A percentile compares a stretch with the other conserved stretches of the same genome.
phyloP scores from a whole-genome alignment of 805 yeast genomes.

The Blastobotrys americana region DNA sequence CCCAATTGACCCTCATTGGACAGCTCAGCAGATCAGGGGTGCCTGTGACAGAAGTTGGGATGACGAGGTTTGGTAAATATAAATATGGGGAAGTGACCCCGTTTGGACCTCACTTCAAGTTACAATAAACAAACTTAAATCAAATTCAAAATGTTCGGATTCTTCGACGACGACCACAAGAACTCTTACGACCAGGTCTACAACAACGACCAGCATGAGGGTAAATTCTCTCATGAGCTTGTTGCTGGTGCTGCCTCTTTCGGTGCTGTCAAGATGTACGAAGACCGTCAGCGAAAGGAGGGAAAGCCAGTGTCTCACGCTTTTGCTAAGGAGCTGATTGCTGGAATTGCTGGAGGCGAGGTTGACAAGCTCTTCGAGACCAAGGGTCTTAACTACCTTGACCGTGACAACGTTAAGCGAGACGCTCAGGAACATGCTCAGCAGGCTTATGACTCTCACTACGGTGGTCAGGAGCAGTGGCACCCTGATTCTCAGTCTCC shows the following conservation, averaged over 20 bases:
- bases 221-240: conserved; percentile 26
- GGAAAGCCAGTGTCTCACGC: conserved; percentile 26
- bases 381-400: conserved; percentile 26
- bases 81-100: too few species aligned
- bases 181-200: conserved; percentile 9
- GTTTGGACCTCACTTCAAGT: too few species aligned
- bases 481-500: conserved; percentile 18
- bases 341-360: conserved; percentile 27
- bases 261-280: conserved; percentile 25
- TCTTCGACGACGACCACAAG: conserved; percentile 16
- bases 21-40: too few species aligned
- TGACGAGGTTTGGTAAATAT: too few species aligned
- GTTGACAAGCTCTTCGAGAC: conserved; percentile 28
- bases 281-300: conserved; percentile 26
- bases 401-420: conserved; percentile 11
- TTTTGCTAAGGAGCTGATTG: conserved; percentile 26
- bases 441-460: conserved; percentile 24
- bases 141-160: conserved; percentile 19
- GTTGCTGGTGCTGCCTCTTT: conserved; percentile 27
- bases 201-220: conserved; percentile 20
- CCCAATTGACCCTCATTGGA: too few species aligned
- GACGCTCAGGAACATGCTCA: conserved; percentile 22
- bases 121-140: neutral
- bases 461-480: conserved; percentile 23
- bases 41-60: too few species aligned